Conservation (phyloP, 192 early-diverging fungal species). For the Helicostylum pulchrum region DNA sequence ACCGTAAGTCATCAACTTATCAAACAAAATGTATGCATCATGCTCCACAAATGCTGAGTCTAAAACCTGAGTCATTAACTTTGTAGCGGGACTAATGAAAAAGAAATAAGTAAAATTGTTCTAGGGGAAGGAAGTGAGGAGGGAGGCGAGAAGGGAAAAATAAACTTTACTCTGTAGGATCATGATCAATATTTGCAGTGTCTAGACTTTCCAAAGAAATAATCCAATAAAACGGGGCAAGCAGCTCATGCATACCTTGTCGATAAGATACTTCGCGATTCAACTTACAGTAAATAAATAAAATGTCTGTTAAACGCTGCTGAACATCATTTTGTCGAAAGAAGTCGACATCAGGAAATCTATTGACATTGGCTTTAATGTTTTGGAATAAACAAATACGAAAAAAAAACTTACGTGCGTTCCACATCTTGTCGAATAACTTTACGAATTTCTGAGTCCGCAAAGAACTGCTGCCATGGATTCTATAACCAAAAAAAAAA, state of each 20-base stretch:
- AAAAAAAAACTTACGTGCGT: slow-evolving; percentile 62
- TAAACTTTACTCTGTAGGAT: slow-evolving; percentile 29
- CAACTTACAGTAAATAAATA: slow-evolving; percentile 92
- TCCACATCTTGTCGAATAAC: slow-evolving; percentile 90
- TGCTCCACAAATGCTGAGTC: slow-evolving; percentile 79
- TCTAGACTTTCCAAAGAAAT: slow-evolving; percentile 69
- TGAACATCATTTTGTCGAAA: slow-evolving; percentile 69
- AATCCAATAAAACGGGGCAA: slow-evolving; percentile 78
- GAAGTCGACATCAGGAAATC: slow-evolving; percentile 85
- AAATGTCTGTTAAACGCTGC: slow-evolving; percentile 67
- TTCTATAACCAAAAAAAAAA: slow-evolving; percentile 46
- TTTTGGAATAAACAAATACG: background rate
- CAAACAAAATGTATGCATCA: slow-evolving; percentile 82
- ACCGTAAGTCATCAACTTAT: slow-evolving; percentile 73
- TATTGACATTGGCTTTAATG: slow-evolving; percentile 16
- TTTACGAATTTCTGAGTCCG: slow-evolving; percentile 79
- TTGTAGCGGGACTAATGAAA: slow-evolving; percentile 32
- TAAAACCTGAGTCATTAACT: slow-evolving; percentile 53
- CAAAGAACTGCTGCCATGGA: slow-evolving; percentile 92
- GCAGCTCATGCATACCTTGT: slow-evolving; percentile 97
- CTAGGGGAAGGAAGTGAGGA: background rate
- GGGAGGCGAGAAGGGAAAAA: background rate
- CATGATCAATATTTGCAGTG: slow-evolving; percentile 9
- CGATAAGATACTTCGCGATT: slow-evolving; percentile 88
- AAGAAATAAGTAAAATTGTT: background rate